Evolutionary conservation across 768 basidiomycete species (phyloP).

Genomic region (Leccinum imitatum): DNA sequence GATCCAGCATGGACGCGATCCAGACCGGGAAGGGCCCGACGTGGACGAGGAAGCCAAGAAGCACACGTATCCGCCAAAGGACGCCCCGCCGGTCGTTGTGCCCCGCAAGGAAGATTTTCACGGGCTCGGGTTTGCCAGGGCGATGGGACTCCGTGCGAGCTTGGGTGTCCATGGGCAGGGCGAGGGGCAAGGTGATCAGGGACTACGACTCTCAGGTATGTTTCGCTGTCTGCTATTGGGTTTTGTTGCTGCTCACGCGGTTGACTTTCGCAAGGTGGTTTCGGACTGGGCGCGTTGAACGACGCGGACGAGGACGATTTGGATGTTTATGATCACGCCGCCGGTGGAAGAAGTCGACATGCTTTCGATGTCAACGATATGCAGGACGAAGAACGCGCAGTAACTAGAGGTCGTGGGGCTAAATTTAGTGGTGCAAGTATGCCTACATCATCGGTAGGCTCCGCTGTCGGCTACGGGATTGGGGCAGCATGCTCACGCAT

Average conservation of each 20-base stretch:
- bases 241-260: constrained; percentile 1
- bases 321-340: constrained; percentile 69
- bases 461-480: not conserved
- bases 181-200: constrained; percentile 27
- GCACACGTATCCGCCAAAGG: constrained; percentile 83
- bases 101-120: constrained; percentile 72
- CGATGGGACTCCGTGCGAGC: constrained; percentile 58
- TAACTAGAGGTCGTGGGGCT: constrained; percentile 36
- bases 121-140: constrained; percentile 81
- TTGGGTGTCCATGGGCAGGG: constrained; percentile 40
- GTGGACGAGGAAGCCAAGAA: constrained; percentile 82
- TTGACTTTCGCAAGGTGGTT: constrained; percentile 56
- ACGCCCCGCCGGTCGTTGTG: constrained; percentile 63
- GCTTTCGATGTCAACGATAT: constrained; percentile 66
- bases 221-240: not conserved
- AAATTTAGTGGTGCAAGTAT: constrained; percentile 9
- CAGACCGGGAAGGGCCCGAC: constrained; percentile 39
- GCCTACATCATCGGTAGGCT: constrained; percentile 15
- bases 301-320: constrained; percentile 94
- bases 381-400: constrained; percentile 60
- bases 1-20: constrained; percentile 60
- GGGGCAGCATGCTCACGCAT: constrained; percentile 13
- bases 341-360: constrained; percentile 43
- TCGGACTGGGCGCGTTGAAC: constrained; percentile 86
- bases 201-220: constrained; percentile 59